Evolutionary conservation across 2,329 filamentous ascomycete species (phyloP), one percentile per base, ranked within the genome.

Genomic region (Fonsecaea monophora): DNA sequence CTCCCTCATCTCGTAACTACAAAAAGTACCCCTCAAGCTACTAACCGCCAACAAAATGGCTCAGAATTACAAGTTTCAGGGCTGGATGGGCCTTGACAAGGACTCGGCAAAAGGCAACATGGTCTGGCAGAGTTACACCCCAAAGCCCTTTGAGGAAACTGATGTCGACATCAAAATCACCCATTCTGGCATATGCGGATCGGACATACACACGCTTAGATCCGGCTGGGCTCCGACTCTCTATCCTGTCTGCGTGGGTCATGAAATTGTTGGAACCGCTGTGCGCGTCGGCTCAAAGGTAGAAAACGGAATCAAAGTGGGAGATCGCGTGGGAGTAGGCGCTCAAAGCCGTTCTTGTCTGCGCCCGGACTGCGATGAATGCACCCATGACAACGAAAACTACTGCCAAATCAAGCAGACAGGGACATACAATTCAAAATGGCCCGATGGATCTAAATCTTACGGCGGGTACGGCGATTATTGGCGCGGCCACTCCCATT

Each of bases 141-240:
- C 80, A 2, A 81, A 81, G 63, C 75, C 78, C 10, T 81, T 78
- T 66, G 82, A 86, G 21, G 86, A 89, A 73, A 85, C 81, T n/a
- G 88, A 90, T 69, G 80, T 91, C 60, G 88, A 90, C 73, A 88
- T 91, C 72, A 82, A 85, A 74, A 79, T 91, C 70, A 85, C 86
- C 2, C 87, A 90, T 78, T 90, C 87, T 73, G 88, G 88, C 66
- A 84, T 90, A 70, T 90, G 88, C 74, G 88, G 86, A 61, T 85
- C 83, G 0, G 87, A 90, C 70, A 59, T 89, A 37, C 87, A 73
- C 53, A 71, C 67, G 12, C 56, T 73, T 2, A 42, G 66, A 15
- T 62, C 61, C 32, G 72, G 72, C 12, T 72, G 70, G 70, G 68
- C 70, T 1, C 77, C 77, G 12, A 70, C 78, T 2, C 74, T 78